Evolutionary conservation across 225 moss, liverwort and hornwort genomes (phyloP).

Genomic region (Thuidium tamariscinum): DNA sequence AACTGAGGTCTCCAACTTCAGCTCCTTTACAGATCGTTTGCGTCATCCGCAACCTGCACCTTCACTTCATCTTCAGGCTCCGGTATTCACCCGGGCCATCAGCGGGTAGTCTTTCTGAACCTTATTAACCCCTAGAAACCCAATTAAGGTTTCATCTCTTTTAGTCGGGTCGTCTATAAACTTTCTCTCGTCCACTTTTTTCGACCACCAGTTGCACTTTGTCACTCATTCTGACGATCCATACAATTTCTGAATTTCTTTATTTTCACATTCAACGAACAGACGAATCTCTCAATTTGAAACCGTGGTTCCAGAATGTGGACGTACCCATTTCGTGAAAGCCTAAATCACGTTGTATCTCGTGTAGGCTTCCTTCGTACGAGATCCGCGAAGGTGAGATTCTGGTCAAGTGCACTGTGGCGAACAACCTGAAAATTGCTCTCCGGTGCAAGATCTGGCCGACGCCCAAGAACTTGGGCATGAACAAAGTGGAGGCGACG

Average conservation of each 20-base stretch:
- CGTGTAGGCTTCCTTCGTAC: conserved; percentile 21
- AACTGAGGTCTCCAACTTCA: conserved; percentile 20
- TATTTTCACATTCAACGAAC: background rate
- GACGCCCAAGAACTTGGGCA: conserved; percentile 42
- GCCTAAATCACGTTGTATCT: background rate
- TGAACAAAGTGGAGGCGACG: conserved; percentile 52
- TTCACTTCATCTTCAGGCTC: background rate
- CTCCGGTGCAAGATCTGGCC: conserved; percentile 50
- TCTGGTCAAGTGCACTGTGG: conserved; percentile 22
- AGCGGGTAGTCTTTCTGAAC: conserved; percentile 20
- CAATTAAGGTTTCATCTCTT: background rate
- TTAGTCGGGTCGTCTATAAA: background rate
- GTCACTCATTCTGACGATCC: background rate
- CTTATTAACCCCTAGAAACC: background rate
- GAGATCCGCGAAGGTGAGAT: conserved; percentile 32
- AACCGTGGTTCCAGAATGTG: background rate
- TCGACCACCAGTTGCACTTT: background rate
- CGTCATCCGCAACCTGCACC: background rate
- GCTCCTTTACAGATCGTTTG: conserved; percentile 19
- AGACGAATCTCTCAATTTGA: background rate
- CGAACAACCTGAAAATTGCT: conserved; percentile 18
- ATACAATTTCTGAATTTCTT: background rate
- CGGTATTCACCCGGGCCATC: background rate
- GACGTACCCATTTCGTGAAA: background rate
- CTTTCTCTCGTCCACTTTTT: background rate